Percentiles rank a stretch among this genome's conserved stretches.
Evolutionary conservation across 2,329 filamentous ascomycete species (phyloP).

Genomic region (Fusarium graminum): DNA sequence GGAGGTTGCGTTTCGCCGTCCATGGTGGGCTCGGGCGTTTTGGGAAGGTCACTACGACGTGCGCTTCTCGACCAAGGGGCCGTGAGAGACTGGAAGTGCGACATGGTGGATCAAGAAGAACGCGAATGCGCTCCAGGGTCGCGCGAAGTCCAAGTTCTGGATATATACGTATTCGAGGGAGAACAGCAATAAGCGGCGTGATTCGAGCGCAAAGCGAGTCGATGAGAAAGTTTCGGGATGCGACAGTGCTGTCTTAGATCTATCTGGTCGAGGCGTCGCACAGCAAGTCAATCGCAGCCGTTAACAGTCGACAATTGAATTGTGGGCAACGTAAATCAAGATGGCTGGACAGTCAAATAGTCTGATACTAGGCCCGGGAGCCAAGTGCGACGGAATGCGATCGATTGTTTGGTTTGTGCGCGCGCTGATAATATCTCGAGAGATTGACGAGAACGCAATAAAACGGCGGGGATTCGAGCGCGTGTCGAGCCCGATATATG

Average conservation of each 20-base stretch:
- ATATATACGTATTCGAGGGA: constrained; percentile 32
- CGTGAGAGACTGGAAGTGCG: constrained; percentile 60
- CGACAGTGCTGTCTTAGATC: constrained; percentile 46
- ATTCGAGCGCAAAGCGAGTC: constrained; percentile 32
- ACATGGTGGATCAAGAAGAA: constrained; percentile 55
- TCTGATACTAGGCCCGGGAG: neutral
- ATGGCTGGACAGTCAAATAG: constrained; percentile 2
- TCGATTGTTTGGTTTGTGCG: constrained; percentile 28
- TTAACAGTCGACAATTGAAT: constrained; percentile 19
- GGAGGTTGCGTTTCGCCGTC: constrained; percentile 57
- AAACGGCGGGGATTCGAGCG: constrained; percentile 23
- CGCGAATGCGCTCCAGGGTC: constrained; percentile 36
- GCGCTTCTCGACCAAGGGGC: constrained; percentile 61
- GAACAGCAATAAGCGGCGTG: constrained; percentile 15
- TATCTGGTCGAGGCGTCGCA: constrained; percentile 34
- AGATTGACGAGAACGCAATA: constrained; percentile 23
- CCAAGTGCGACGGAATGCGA: constrained; percentile 25
- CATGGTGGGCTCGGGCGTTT: constrained; percentile 66
- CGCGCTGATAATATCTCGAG: constrained; percentile 19
- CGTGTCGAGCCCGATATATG: constrained; percentile 22
- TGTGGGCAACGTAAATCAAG: constrained; percentile 18
- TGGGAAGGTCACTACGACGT: constrained; percentile 57
- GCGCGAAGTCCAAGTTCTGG: constrained; percentile 20
- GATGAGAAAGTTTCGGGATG: constrained; percentile 43
- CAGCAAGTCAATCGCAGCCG: constrained; percentile 11